phyloP scores from a whole-genome alignment of 2,329 filamentous ascomycete genomes.

The Lecanosticta acicola region DNA sequence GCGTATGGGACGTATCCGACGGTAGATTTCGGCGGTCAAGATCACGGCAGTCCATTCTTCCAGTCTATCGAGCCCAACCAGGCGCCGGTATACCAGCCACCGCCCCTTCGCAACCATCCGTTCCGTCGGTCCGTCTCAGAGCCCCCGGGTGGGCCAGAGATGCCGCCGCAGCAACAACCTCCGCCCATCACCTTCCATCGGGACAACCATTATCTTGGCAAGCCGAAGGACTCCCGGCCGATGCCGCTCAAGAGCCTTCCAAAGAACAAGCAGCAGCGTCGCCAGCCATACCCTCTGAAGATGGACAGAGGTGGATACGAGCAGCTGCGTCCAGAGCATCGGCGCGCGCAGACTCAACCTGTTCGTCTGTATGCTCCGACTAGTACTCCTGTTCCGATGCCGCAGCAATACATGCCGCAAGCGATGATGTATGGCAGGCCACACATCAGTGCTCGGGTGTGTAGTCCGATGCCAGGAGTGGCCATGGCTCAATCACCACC shows the following conservation, averaged over 20 bases:
- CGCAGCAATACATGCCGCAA: constrained; percentile 9
- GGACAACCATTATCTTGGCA: constrained; percentile 20
- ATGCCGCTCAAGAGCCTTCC: constrained; percentile 13
- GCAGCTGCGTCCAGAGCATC: constrained; percentile 8
- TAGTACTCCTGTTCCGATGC: constrained; percentile 10
- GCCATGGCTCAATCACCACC: not conserved
- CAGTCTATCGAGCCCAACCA: constrained; percentile 18
- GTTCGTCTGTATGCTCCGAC: constrained; percentile 14
- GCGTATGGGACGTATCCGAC: constrained; percentile 15
- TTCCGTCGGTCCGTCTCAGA: constrained; percentile 25
- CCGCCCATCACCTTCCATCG: constrained; percentile 21
- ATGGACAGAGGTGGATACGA: constrained; percentile 2
- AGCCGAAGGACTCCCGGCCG: constrained; percentile 4
- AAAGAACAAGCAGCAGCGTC: constrained; percentile 13
- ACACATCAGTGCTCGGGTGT: constrained; percentile 17
- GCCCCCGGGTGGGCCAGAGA: constrained; percentile 15
- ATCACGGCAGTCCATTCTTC: constrained; percentile 17
- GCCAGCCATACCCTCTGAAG: constrained; percentile 9
- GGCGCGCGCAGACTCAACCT: constrained; percentile 13
- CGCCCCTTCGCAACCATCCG: constrained; percentile 11
- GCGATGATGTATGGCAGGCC: constrained; percentile 9
- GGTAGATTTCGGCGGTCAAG: constrained; percentile 6
- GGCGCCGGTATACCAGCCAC: constrained; percentile 7
- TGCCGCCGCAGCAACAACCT: constrained; percentile 1
- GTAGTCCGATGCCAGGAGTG: constrained; percentile 18